Percentiles rank a stretch among this genome's conserved stretches.
Conservation (phyloP, 1,284 basidiomycete genomes). For the Fomitopsis palustris region DNA sequence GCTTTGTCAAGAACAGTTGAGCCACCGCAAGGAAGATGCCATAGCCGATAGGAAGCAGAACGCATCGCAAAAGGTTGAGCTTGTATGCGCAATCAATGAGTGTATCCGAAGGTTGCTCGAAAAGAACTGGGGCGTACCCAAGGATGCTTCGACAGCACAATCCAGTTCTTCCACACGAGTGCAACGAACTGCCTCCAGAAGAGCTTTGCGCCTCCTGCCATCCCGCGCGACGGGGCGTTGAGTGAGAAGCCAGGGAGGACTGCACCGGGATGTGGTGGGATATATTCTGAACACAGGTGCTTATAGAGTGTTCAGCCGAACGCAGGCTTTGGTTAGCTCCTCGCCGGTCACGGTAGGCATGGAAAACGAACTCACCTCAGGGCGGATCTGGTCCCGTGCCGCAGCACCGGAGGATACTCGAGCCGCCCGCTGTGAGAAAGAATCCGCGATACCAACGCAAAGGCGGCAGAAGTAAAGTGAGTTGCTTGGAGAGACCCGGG, state of each 20-base stretch:
- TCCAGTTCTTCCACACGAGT: slow-evolving; percentile 76
- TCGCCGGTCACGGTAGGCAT: background rate
- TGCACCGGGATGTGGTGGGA: too few species aligned
- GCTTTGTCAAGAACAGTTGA: slow-evolving; percentile 51
- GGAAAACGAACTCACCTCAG: background rate
- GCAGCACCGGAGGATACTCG: background rate
- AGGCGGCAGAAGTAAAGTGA: background rate
- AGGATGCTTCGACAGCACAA: slow-evolving; percentile 59
- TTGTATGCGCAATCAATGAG: slow-evolving; percentile 21
- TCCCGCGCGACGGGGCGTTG: background rate
- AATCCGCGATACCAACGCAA: background rate
- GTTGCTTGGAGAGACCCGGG: too few species aligned
- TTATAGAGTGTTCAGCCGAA: background rate
- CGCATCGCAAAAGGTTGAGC: slow-evolving; percentile 65
- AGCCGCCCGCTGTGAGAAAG: background rate
- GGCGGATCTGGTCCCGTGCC: background rate
- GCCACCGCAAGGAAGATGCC: slow-evolving; percentile 67
- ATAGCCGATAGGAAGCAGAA: slow-evolving; percentile 66
- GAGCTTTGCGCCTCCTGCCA: slow-evolving; percentile 9
- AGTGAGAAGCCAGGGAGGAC: background rate
- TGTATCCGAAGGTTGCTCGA: background rate
- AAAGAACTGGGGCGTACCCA: slow-evolving; percentile 60
- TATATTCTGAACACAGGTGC: background rate
- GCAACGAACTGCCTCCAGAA: slow-evolving; percentile 64
- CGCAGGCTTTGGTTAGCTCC: background rate